Evolutionary conservation across 139 green algal genomes (phyloP), one percentile per base, ranked within the genome.

Genomic region (Coccomyxa sp.): DNA sequence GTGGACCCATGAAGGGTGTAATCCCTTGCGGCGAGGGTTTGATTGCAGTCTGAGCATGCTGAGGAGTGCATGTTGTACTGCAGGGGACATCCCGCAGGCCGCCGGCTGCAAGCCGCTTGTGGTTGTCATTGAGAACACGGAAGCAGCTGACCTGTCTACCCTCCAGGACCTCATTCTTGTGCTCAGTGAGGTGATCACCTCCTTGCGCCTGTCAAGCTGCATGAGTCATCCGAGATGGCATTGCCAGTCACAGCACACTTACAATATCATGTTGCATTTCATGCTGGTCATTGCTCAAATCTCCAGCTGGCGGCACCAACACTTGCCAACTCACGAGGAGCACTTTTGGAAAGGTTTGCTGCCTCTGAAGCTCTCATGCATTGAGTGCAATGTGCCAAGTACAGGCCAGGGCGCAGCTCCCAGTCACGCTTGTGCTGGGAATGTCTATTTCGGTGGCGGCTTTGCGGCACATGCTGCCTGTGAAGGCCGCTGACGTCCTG

Each of bases 41-140:
- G n/a, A n/a, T n/a, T n/a, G n/a, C n/a, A n/a, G n/a, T n/a, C n/a
- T n/a, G n/a, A n/a, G n/a, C n/a, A n/a, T n/a, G n/a, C n/a, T n/a
- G n/a, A n/a, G n/a, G n/a, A n/a, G n/a, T n/a, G n/a, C n/a, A n/a
- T n/a, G n/a, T n/a, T n/a, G n/a, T n/a, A n/a, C n/a, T n/a, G n/a
- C n/a, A n/a, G n/a, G n/a, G n/a, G n/a, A n/a, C n/a, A n/a, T n/a
- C n/a, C 39, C 54, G 18, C 34, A 76, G 6, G 50, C 72, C 69
- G 38, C 76, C 8, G 39, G 34, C 4, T 2, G 70, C 16, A 38
- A 73, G 64, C 88, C 88, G 38, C 44, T 92, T 69, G 88, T 89
- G 16, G 70, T 92, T 2, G 36, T 92, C 33, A 55, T 92, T 68
- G 84, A 90, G 70, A 80, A 76, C 16, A 79, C 78, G 18, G 88